Evolutionary conservation across 2,329 filamentous ascomycete species (phyloP).

Genomic region (Fusarium sambucinum): DNA sequence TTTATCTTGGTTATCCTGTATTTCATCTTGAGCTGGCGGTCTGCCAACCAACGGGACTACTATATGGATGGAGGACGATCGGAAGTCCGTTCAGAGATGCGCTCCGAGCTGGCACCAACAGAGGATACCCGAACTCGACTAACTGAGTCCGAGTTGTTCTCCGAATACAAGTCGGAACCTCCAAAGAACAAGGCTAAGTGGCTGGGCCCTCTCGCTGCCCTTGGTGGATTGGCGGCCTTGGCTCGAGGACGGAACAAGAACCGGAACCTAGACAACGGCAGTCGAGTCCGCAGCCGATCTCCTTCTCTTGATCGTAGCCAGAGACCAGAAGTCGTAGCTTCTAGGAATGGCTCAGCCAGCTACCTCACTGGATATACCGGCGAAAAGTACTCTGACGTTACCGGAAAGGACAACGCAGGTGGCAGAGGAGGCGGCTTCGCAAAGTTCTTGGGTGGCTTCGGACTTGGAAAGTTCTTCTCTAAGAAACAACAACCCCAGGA

Average conservation of each 20-base stretch:
- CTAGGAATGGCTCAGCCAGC: slow-evolving; percentile 66
- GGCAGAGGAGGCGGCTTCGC: slow-evolving; percentile 66
- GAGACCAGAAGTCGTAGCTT: slow-evolving; percentile 64
- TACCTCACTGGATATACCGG: slow-evolving; percentile 61
- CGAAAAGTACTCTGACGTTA: slow-evolving; percentile 72
- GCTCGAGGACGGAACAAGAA: slow-evolving; percentile 59
- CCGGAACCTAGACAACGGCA: slow-evolving; percentile 54
- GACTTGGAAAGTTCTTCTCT: slow-evolving; percentile 70
- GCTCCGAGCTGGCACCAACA: slow-evolving; percentile 57
- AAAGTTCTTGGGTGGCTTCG: slow-evolving; percentile 67
- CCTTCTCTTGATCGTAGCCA: slow-evolving; percentile 54
- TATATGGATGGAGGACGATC: slow-evolving; percentile 70
- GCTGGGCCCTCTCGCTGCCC: slow-evolving; percentile 67
- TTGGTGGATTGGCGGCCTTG: slow-evolving; percentile 62
- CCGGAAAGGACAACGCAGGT: slow-evolving; percentile 48
- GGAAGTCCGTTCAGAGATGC: slow-evolving; percentile 59
- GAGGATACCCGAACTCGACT: slow-evolving; percentile 57
- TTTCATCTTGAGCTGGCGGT: slow-evolving; percentile 81
- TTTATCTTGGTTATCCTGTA: slow-evolving; percentile 78
- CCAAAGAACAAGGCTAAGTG: slow-evolving; percentile 55
- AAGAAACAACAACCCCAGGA: slow-evolving; percentile 64
- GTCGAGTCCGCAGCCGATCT: slow-evolving; percentile 57
- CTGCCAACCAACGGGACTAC: slow-evolving; percentile 67
- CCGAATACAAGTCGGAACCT: slow-evolving; percentile 51
- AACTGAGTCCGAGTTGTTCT: slow-evolving; percentile 58